Percentiles rank a stretch among this genome's conserved stretches.
phyloP scores from a whole-genome alignment of 345 rosid species.

The Turritis glabra region DNA sequence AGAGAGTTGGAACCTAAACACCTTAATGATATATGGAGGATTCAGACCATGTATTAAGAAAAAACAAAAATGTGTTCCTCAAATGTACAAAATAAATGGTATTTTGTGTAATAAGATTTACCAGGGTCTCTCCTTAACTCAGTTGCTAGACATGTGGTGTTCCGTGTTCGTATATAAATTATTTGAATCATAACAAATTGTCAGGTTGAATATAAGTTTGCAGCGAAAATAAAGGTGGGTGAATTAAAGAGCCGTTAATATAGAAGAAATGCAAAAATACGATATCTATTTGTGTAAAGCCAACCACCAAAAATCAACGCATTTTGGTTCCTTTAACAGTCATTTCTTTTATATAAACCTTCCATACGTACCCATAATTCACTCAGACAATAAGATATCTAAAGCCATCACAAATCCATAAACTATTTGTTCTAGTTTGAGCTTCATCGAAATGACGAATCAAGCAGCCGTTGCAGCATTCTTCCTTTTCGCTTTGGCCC shows the following conservation, averaged over 20 bases:
- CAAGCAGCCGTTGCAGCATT: constrained; percentile 19
- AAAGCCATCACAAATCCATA: constrained; percentile 10
- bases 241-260: constrained; percentile 37
- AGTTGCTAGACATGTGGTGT: background rate
- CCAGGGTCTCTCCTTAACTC: background rate
- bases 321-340: constrained; percentile 18
- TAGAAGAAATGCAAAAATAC: constrained; percentile 23
- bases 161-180: background rate
- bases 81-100: background rate
- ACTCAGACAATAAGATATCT: constrained; percentile 20
- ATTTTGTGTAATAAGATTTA: background rate
- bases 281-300: background rate
- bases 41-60: no score
- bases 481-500: constrained; percentile 25
- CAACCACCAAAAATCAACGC: constrained; percentile 33
- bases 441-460: constrained; percentile 24
- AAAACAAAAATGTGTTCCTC: background rate
- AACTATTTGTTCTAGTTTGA: background rate
- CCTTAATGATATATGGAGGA: background rate
- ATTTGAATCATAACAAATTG: background rate
- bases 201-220: constrained; percentile 10
- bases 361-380: background rate
- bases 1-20: background rate
- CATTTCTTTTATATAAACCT: constrained; percentile 21
- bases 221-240: constrained; percentile 9